Evolutionary conservation across 768 basidiomycete genomes (phyloP), one percentile per base, ranked within the genome.

Genomic region (Mycena filopes): DNA sequence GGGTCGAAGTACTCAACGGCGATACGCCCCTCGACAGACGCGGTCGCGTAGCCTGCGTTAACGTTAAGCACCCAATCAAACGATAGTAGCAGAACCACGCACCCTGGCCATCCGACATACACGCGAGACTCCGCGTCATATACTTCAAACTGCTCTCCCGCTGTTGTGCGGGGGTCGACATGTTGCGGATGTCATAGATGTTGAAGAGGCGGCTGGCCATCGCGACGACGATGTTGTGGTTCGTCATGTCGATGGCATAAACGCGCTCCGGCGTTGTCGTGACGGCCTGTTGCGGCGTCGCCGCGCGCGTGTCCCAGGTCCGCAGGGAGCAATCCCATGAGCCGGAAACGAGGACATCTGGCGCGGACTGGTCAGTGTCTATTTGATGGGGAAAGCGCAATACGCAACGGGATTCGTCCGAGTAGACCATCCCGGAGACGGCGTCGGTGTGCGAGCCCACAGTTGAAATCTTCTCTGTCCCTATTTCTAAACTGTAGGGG

Each of bases 1-100:
- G 93, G 89, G 68, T 98, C 94, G 70, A 98, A 96, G 76, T 97
- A 99, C 76, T 99, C 98, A 31, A 99, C 96, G 0, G 96, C 95
- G 62, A 99, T 98, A 25, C 98, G 86, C 1, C 98, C 98, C 72
- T 99, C 98, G 16, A 96, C 95, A 0, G 94, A 96, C 0, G 92
- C 93, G 0, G 91, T 94, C 13, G 96, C 96, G 77, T 94, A 99
- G 13, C 97, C 96, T 94, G 71, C 18, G 55, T 12, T 4, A 8
- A 43, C 12, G 13, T 53, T 26, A 46, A 33, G 53, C 25, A 49
- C 33, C 13, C 42, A 15, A n/a, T 8, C 42, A 28, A 10, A 48
- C 29, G n/a, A 62, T 25, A 41, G 47, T 40, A 57, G 33, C 46
- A 21, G 58, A 41, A 40, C 18, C 29, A 67, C 83, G 43, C 66